A percentile compares a stretch with the other conserved stretches of the same genome.
Conservation (phyloP, 1,284 basidiomycete genomes). For the Ustilago vetiveriae region DNA sequence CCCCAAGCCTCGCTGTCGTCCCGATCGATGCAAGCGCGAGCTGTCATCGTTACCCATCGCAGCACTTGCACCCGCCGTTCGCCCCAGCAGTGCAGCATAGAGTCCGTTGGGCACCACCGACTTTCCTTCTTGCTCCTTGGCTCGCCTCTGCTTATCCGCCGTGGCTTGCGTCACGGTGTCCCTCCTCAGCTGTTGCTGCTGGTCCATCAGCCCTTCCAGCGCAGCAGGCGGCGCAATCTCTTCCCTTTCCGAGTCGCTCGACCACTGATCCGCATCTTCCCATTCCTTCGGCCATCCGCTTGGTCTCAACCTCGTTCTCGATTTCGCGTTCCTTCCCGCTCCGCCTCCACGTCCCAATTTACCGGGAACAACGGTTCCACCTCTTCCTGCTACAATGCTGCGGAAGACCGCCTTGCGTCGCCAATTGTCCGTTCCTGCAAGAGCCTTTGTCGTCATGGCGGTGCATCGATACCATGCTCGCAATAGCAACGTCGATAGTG, state of each 20-base stretch:
- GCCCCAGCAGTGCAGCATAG: conserved; percentile 24
- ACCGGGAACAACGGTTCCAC: conserved; percentile 49
- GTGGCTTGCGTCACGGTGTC: conserved; percentile 24
- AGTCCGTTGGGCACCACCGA: conserved; percentile 17
- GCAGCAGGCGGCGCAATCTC: conserved; percentile 15
- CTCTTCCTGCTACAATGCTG: conserved; percentile 50
- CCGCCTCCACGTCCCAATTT: conserved; percentile 11
- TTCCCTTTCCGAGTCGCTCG: conserved; percentile 49
- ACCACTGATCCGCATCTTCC: conserved; percentile 59
- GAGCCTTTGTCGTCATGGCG: background rate
- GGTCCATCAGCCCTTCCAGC: conserved; percentile 3
- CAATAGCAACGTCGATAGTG: conserved; percentile 31
- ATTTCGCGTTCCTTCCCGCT: conserved; percentile 42
- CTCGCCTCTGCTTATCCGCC: conserved; percentile 4
- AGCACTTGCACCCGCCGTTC: too few species aligned
- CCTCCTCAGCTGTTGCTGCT: conserved; percentile 13
- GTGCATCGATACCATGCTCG: conserved; percentile 32
- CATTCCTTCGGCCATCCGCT: conserved; percentile 42
- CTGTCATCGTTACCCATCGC: too few species aligned
- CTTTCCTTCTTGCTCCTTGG: conserved; percentile 6
- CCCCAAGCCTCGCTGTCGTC: conserved; percentile 1
- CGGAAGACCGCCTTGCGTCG: conserved; percentile 43
- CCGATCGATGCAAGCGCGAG: background rate
- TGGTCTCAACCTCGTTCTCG: conserved; percentile 41
- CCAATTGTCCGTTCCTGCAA: conserved; percentile 34